Percentiles rank a stretch among this genome's conserved stretches.
Conservation (phyloP, 1,284 basidiomycete genomes). For the Coniophora puteana region DNA sequence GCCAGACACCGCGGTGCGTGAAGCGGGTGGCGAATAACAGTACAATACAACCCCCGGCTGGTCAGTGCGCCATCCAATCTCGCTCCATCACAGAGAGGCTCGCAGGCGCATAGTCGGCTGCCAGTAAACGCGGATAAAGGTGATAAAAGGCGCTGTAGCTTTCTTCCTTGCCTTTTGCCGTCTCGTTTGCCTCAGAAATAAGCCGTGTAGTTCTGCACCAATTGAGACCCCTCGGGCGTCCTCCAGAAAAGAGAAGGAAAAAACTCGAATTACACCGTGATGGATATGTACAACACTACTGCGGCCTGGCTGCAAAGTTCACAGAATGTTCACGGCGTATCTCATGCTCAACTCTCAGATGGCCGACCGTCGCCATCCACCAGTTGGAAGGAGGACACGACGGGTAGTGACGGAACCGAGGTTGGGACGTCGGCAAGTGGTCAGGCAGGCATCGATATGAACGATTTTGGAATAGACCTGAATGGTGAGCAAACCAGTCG, state of each 20-base stretch:
- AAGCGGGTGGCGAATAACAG: slow-evolving; percentile 22
- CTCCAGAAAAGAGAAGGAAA: slow-evolving; percentile 41
- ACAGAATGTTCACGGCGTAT: slow-evolving; percentile 35
- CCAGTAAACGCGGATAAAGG: slow-evolving; percentile 34
- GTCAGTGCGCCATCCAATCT: slow-evolving; percentile 34
- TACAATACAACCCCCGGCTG: slow-evolving; percentile 23
- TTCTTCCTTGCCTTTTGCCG: slow-evolving; percentile 34
- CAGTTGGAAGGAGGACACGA: slow-evolving; percentile 45
- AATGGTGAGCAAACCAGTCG: slow-evolving; percentile 36
- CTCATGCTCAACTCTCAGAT: slow-evolving; percentile 38
- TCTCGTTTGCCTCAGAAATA: slow-evolving; percentile 45
- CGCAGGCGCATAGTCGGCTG: slow-evolving; percentile 34
- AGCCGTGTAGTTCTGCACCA: slow-evolving; percentile 50
- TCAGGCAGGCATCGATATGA: slow-evolving; percentile 37
- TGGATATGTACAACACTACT: slow-evolving; percentile 52
- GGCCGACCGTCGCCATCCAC: slow-evolving; percentile 30
- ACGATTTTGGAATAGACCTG: slow-evolving; percentile 38
- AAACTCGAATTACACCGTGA: slow-evolving; percentile 43
- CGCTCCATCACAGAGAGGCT: slow-evolving; percentile 38
- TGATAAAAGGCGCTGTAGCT: slow-evolving; percentile 34
- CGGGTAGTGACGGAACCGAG: slow-evolving; percentile 21
- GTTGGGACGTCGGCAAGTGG: slow-evolving; percentile 19
- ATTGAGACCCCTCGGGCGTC: slow-evolving; percentile 42
- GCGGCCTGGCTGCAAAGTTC: slow-evolving; percentile 49
- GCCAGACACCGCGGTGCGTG: slow-evolving; percentile 20